These are phyloP conservation scores for Chrysanthemum makinoi DNA, from an alignment of 129 eudicot species.

Conservation along the genomic window DNA sequence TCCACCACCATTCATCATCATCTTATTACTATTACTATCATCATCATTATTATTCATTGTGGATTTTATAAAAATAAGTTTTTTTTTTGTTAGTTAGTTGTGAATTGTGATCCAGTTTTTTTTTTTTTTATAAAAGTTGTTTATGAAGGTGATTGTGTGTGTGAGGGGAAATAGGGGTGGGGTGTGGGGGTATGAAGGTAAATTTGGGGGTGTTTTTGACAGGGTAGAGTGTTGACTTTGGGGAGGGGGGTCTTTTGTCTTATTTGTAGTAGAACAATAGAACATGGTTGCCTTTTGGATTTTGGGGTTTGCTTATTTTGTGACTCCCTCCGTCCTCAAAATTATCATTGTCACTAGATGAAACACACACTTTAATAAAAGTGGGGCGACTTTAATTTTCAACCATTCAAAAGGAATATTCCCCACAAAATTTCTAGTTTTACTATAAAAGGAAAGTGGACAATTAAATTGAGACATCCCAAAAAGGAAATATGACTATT, in stretches of 20 bases:
- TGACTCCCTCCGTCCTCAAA: too few species aligned
- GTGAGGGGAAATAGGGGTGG: slow-evolving; percentile 28
- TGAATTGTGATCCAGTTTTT: slow-evolving; percentile 33
- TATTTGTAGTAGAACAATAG: slow-evolving; percentile 27
- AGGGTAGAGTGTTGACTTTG: slow-evolving; percentile 30
- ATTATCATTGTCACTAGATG: too few species aligned
- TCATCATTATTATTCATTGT: slow-evolving; percentile 37
- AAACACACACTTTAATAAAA: too few species aligned
- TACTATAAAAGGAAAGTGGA: too few species aligned
- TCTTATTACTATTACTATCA: too few species aligned
- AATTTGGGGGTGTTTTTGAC: background rate
- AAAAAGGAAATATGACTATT: too few species aligned
- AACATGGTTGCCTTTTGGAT: slow-evolving; percentile 1
- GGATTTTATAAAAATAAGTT: slow-evolving; percentile 17
- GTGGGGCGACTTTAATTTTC: too few species aligned
- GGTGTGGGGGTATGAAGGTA: slow-evolving; percentile 23
- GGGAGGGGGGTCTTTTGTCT: slow-evolving; percentile 26
- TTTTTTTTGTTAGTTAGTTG: background rate
- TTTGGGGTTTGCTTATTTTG: slow-evolving; percentile 13
- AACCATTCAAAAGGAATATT: too few species aligned
- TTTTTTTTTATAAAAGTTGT: background rate
- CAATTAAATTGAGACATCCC: too few species aligned
- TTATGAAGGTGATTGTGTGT: slow-evolving; percentile 4
- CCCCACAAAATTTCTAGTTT: too few species aligned
- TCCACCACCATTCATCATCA: too few species aligned